Evolutionary conservation across 2,329 filamentous ascomycete species (phyloP).

Genomic region (Neoscytalidium dimidiatum): DNA sequence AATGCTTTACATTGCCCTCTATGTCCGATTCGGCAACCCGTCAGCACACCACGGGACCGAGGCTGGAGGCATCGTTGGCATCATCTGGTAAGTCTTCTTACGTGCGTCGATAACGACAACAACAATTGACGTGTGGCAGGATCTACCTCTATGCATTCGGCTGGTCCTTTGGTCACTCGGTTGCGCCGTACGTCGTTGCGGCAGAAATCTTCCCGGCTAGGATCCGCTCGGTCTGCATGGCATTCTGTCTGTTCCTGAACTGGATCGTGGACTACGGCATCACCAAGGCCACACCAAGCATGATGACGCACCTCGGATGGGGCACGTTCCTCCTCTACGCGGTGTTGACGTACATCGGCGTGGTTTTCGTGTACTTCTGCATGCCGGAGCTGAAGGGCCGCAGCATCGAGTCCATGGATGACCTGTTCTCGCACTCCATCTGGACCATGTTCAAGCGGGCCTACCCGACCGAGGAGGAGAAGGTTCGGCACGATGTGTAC

Average conservation of each 20-base stretch:
- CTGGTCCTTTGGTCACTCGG: conserved; percentile 33
- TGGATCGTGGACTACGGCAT: conserved; percentile 36
- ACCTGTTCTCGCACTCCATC: conserved; percentile 37
- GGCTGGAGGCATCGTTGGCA: conserved; percentile 44
- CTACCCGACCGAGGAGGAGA: conserved; percentile 41
- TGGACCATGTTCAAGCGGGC: conserved; percentile 46
- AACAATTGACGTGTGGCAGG: background rate
- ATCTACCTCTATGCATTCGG: conserved; percentile 37
- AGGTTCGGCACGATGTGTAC: conserved; percentile 33
- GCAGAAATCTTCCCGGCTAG: conserved; percentile 34
- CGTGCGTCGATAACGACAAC: background rate
- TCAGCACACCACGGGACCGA: conserved; percentile 34
- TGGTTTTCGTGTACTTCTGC: conserved; percentile 37
- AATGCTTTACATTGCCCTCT: conserved; percentile 37
- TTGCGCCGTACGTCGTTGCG: conserved; percentile 32
- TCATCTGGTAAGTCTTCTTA: conserved; percentile 28
- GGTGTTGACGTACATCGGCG: conserved; percentile 38
- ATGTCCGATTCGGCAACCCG: conserved; percentile 39
- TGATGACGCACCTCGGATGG: conserved; percentile 41
- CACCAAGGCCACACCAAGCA: conserved; percentile 33
- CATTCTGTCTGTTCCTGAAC: conserved; percentile 32
- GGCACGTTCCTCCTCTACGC: conserved; percentile 41
- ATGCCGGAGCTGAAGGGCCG: conserved; percentile 35
- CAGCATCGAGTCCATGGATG: conserved; percentile 38
- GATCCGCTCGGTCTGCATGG: conserved; percentile 34